A percentile compares a stretch with the other conserved stretches of the same genome.
Evolutionary conservation across 352 stramenopile species (phyloP).

Genomic region (Thraustotheca clavata): DNA sequence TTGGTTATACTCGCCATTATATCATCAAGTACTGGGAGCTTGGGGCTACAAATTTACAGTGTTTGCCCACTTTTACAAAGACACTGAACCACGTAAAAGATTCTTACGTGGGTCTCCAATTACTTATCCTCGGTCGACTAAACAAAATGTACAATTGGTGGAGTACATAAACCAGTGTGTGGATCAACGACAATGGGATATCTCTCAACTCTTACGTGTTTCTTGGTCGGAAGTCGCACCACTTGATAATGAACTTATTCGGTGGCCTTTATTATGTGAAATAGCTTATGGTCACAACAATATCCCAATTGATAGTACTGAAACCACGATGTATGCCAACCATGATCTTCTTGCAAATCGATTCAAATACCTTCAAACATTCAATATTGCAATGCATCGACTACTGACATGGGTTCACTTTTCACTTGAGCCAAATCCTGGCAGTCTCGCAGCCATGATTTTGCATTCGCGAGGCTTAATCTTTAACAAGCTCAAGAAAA

Average conservation of each 20-base stretch:
- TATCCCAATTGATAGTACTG: background rate
- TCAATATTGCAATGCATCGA: conserved; percentile 51
- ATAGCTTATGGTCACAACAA: conserved; percentile 30
- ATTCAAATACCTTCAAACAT: conserved; percentile 68
- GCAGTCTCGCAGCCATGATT: background rate
- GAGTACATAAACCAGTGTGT: conserved; percentile 68
- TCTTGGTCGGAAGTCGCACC: conserved; percentile 58
- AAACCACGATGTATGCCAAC: background rate
- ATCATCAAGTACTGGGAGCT: background rate
- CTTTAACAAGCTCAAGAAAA: conserved; percentile 60
- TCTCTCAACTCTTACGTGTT: conserved; percentile 40
- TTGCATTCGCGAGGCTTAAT: conserved; percentile 35
- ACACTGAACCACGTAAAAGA: background rate
- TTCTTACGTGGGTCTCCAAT: background rate
- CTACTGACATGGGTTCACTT: conserved; percentile 50
- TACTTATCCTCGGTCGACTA: background rate
- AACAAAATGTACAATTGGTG: conserved; percentile 39
- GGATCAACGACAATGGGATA: conserved; percentile 36
- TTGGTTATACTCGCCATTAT: conserved; percentile 15
- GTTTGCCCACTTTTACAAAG: conserved; percentile 50
- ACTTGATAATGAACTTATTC: conserved; percentile 44
- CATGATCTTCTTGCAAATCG: conserved; percentile 44
- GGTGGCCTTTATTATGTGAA: conserved; percentile 60
- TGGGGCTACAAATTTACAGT: conserved; percentile 74
- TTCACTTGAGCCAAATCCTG: background rate